These are phyloP conservation scores for Vitis hybrid DNA, from an alignment of 177 flowering plant species.

Conservation along the genomic window DNA sequence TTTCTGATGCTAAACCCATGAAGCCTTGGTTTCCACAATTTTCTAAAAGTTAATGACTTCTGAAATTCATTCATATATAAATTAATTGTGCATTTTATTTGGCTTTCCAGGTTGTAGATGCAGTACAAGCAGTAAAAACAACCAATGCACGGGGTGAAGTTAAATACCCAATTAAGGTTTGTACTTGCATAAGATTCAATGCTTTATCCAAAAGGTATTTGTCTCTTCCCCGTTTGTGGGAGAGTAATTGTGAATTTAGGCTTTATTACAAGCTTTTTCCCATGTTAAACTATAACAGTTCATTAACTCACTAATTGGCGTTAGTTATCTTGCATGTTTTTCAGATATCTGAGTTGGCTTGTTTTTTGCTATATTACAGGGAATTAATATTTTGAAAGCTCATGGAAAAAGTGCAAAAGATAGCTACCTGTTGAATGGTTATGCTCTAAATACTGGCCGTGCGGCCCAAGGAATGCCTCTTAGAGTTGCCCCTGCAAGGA, in stretches of 20 bases:
- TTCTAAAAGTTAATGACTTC: too few species aligned
- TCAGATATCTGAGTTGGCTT: background rate
- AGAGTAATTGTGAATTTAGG: background rate
- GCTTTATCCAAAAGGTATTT: background rate
- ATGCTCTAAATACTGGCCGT: slow-evolving; percentile 96
- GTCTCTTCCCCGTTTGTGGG: background rate
- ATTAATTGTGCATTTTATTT: background rate
- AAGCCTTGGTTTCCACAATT: too few species aligned
- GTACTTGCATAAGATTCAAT: slow-evolving; percentile 11
- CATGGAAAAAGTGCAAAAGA: slow-evolving; percentile 98
- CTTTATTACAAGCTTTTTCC: background rate
- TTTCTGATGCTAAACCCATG: too few species aligned
- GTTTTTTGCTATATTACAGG: slow-evolving; percentile 37
- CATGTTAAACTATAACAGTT: background rate
- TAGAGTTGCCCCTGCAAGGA: slow-evolving; percentile 86
- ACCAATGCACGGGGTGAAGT: slow-evolving; percentile 86
- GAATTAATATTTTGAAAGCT: slow-evolving; percentile 93
- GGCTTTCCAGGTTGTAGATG: slow-evolving; percentile 79
- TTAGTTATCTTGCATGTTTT: background rate
- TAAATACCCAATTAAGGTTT: slow-evolving; percentile 94
- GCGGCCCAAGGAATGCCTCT: slow-evolving; percentile 98
- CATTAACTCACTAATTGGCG: background rate
- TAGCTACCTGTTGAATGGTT: slow-evolving; percentile 91
- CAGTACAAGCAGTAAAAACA: slow-evolving; percentile 86
- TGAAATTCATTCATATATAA: too few species aligned